Evolutionary conservation across 805 yeast genomes (phyloP).

Genomic region (Maudiozyma serrabonitensis): DNA sequence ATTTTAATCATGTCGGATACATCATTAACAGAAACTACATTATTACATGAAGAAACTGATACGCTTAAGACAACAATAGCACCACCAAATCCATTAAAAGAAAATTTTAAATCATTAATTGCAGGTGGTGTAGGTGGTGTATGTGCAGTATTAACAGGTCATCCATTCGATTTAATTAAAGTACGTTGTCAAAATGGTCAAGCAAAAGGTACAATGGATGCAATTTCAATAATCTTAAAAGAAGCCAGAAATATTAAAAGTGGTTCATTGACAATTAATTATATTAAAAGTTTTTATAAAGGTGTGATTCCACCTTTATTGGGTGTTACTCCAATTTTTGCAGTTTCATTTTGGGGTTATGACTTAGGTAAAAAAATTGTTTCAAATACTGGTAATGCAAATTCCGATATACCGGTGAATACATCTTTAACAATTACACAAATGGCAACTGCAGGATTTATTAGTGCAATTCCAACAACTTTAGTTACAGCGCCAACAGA

Average conservation of each 20-base stretch:
- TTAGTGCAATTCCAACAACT: conserved; percentile 91
- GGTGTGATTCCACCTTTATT: conserved; percentile 90
- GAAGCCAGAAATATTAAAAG: conserved; percentile 15
- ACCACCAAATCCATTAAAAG: conserved; percentile 23
- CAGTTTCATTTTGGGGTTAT: conserved; percentile 97
- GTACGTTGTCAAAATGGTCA: conserved; percentile 76
- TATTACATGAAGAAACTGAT: conserved; percentile 4
- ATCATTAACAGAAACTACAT: conserved; percentile 5
- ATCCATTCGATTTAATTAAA: conserved; percentile 89
- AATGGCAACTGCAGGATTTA: conserved; percentile 84
- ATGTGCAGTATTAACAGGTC: conserved; percentile 92
- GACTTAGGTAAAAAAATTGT: conserved; percentile 83
- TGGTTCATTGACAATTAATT: conserved; percentile 11
- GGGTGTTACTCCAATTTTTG: conserved; percentile 99
- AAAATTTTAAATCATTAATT: conserved; percentile 76
- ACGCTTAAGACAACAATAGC: background rate
- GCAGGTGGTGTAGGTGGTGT: conserved; percentile 97
- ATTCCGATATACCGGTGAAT: conserved; percentile 21
- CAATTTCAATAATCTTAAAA: conserved; percentile 60
- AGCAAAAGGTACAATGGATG: conserved; percentile 54
- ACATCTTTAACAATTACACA: conserved; percentile 48
- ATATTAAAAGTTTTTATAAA: conserved; percentile 62
- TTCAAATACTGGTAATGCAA: conserved; percentile 19
- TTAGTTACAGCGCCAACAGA: conserved; percentile 97
- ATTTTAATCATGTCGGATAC: conserved; percentile 2